A percentile compares a stretch with the other conserved stretches of the same genome.
Evolutionary conservation across 148 eudicot species (phyloP).

Genomic region (Chenopodium album): DNA sequence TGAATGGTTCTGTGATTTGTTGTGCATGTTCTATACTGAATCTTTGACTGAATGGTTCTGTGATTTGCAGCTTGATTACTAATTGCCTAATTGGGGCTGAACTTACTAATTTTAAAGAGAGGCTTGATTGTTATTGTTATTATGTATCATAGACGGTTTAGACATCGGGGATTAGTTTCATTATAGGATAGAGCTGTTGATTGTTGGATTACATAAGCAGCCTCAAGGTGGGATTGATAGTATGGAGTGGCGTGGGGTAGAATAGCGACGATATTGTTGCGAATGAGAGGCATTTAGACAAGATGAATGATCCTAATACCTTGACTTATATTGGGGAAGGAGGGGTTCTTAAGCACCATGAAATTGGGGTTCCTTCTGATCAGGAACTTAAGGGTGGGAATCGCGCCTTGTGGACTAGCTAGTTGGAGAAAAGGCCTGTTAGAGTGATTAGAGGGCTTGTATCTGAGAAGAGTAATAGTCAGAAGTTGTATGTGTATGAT

Average conservation of each 20-base stretch:
- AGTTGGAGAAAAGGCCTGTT: slow-evolving; percentile 36
- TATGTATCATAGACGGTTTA: slow-evolving; percentile 30
- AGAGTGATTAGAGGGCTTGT: slow-evolving; percentile 47
- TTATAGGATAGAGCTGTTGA: slow-evolving; percentile 42
- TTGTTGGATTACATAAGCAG: slow-evolving; percentile 52
- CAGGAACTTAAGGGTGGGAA: slow-evolving; percentile 53
- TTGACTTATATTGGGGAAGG: slow-evolving; percentile 56
- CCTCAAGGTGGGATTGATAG: slow-evolving; percentile 40
- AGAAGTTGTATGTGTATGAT: slow-evolving; percentile 42
- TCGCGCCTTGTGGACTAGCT: slow-evolving; percentile 52
- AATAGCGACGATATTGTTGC: slow-evolving; percentile 45
- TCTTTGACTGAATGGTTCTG: background rate
- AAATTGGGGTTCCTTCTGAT: slow-evolving; percentile 38
- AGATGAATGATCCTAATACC: slow-evolving; percentile 25
- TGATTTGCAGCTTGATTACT: too few species aligned
- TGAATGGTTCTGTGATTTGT: too few species aligned
- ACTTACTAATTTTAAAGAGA: too few species aligned
- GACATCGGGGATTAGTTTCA: slow-evolving; percentile 54
- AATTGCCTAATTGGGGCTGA: too few species aligned
- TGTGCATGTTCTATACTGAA: background rate
- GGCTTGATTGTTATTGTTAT: too few species aligned
- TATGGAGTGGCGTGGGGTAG: slow-evolving; percentile 25
- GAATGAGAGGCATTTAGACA: slow-evolving; percentile 48
- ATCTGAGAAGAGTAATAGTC: background rate
- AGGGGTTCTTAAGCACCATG: slow-evolving; percentile 24